Evolutionary conservation across 371 early-diverging fungal genomes (phyloP).

Genomic region (Mucor plumbeus): DNA sequence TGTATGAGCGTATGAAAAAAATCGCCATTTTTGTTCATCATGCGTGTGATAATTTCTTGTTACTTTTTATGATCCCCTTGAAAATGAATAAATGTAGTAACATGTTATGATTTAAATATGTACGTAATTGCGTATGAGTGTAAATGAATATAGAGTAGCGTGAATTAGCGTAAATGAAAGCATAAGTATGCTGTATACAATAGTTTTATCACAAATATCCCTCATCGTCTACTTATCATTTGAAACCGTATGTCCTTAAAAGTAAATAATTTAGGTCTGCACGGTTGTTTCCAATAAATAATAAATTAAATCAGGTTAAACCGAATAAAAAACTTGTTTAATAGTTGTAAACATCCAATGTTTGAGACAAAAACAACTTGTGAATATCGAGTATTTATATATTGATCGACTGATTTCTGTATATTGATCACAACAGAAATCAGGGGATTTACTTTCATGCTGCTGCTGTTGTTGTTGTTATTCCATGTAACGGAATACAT

Average conservation of each 20-base stretch:
- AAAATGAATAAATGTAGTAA: neutral
- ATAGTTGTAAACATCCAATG: slow-evolving; percentile 17
- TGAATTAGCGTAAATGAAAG: no score
- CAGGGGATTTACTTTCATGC: neutral
- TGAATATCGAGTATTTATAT: neutral
- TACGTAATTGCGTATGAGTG: no score
- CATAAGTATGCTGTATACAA: neutral
- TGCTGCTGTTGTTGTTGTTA: no score
- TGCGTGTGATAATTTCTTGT: slow-evolving; percentile 6
- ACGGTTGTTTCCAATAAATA: slow-evolving; percentile 19
- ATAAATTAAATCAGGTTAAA: slow-evolving; percentile 1
- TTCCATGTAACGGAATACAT: neutral
- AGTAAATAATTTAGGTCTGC: slow-evolving; percentile 32
- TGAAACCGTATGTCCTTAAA: slow-evolving; percentile 24
- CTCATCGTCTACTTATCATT: no score
- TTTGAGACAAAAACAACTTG: neutral
- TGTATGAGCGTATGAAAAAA: slow-evolving; percentile 2
- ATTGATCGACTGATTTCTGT: slow-evolving; percentile 18
- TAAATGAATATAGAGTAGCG: no score
- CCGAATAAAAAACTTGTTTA: slow-evolving; percentile 18
- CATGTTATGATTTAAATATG: neutral
- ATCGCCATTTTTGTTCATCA: slow-evolving; percentile 21
- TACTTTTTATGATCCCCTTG: neutral
- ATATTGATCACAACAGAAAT: neutral
- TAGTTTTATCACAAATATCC: no score